These are phyloP conservation scores for Penicillium mononematosum DNA, from an alignment of 495 filamentous ascomycete genomes.

Conservation along the genomic window DNA sequence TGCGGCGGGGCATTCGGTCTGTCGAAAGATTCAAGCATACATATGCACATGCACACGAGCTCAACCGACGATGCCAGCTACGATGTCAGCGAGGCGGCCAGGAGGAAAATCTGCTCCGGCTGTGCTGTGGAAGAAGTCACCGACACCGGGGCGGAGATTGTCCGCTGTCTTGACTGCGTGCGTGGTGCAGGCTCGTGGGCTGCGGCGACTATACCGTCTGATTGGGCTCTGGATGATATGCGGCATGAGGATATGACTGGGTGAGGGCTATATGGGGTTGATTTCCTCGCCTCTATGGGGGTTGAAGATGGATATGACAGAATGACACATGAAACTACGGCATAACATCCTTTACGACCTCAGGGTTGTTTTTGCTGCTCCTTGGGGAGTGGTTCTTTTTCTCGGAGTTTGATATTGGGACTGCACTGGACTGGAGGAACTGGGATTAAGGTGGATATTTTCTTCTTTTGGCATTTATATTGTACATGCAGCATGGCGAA, in stretches of 20 bases:
- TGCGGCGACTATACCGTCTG: constrained; percentile 6
- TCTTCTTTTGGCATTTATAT: not conserved
- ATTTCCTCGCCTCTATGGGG: not conserved
- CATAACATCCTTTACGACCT: not conserved
- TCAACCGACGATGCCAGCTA: constrained; percentile 4
- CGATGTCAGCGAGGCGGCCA: constrained; percentile 3
- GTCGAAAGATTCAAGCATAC: not conserved
- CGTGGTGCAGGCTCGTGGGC: constrained; percentile 19
- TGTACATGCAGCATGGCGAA: constrained; percentile 1
- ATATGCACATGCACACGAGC: constrained; percentile 5
- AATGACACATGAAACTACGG: constrained; percentile 8
- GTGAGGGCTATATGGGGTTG: not conserved
- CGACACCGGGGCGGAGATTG: constrained; percentile 38
- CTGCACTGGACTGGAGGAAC: not conserved
- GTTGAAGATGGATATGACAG: not conserved
- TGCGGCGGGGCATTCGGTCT: constrained; percentile 23
- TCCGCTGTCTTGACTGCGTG: constrained; percentile 43
- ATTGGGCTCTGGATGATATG: constrained; percentile 22
- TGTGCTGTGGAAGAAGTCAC: constrained; percentile 47
- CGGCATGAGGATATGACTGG: constrained; percentile 5
- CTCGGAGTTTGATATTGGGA: constrained; percentile 6
- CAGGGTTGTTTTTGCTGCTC: constrained; percentile 4
- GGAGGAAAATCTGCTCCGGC: constrained; percentile 40
- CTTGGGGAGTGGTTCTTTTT: constrained; percentile 2
- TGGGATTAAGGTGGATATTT: not conserved